phyloP scores from a whole-genome alignment of 805 yeast species.

The Metschnikowia santaceciliae region DNA sequence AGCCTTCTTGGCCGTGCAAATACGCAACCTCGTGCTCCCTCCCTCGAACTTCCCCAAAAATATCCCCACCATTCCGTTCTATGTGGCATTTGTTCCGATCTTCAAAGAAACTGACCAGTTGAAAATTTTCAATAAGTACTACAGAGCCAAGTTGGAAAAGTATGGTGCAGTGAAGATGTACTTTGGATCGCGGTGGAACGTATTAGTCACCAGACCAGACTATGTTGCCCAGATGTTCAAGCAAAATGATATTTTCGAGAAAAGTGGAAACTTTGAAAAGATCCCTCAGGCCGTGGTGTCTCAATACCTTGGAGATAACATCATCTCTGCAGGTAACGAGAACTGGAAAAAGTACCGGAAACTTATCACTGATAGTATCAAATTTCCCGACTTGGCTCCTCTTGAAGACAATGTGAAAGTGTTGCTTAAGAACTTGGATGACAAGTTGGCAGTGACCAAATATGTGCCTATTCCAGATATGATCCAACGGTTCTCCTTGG shows the following conservation, averaged over 20 bases:
- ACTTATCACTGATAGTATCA: constrained; percentile 44
- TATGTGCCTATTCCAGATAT: constrained; percentile 23
- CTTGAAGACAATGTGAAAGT: constrained; percentile 35
- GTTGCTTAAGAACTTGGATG: constrained; percentile 26
- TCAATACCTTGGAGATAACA: constrained; percentile 56
- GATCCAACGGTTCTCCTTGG: constrained; percentile 46
- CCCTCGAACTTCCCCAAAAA: constrained; percentile 49
- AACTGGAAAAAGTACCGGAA: constrained; percentile 49
- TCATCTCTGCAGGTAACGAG: constrained; percentile 55
- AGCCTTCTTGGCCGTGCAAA: constrained; percentile 1
- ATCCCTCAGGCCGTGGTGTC: constrained; percentile 54
- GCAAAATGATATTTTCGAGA: constrained; percentile 48
- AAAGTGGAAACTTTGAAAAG: constrained; percentile 58
- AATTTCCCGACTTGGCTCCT: constrained; percentile 42
- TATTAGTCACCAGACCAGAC: constrained; percentile 48
- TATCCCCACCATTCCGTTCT: constrained; percentile 61
- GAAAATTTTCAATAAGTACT: constrained; percentile 41
- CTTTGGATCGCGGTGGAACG: constrained; percentile 61
- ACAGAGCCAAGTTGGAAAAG: constrained; percentile 43
- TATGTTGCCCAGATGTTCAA: constrained; percentile 43
- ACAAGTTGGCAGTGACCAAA: constrained; percentile 6
- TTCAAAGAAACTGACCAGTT: constrained; percentile 45
- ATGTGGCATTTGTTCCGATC: constrained; percentile 48
- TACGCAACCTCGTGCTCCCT: constrained; percentile 32
- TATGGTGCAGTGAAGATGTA: constrained; percentile 57